Percentiles rank a stretch among this genome's conserved stretches.
Evolutionary conservation across 331 rosid genomes (phyloP).

Genomic region (Malus hybrid): DNA sequence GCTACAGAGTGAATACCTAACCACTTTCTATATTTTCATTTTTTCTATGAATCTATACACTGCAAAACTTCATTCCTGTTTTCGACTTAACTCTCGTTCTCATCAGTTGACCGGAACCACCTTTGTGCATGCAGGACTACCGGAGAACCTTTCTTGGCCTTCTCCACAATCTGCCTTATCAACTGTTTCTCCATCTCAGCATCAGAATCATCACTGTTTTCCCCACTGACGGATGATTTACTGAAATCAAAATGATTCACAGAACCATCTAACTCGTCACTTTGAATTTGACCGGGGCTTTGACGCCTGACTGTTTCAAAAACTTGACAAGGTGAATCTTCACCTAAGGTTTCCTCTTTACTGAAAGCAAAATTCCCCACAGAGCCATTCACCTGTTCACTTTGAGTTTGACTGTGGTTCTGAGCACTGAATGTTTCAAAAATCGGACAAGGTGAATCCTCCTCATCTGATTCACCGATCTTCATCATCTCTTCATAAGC

Average conservation of each 20-base stretch:
- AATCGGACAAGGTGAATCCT: slow-evolving; percentile 23
- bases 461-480: slow-evolving; percentile 37
- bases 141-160: slow-evolving; percentile 75
- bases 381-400: slow-evolving; percentile 13
- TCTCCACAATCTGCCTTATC: slow-evolving; percentile 73
- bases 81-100: slow-evolving; percentile 21
- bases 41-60: slow-evolving; percentile 5
- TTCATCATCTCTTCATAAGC: slow-evolving; percentile 43
- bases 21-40: neutral
- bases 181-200: slow-evolving; percentile 57
- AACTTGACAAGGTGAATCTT: slow-evolving; percentile 19
- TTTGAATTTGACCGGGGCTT: slow-evolving; percentile 4
- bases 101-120: slow-evolving; percentile 35
- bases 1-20: slow-evolving; percentile 1
- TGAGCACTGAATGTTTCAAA: slow-evolving; percentile 9
- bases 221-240: slow-evolving; percentile 13
- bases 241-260: neutral
- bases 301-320: slow-evolving; percentile 7
- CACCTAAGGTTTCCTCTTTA: slow-evolving; percentile 26
- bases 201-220: slow-evolving; percentile 44
- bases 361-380: neutral
- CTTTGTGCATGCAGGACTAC: slow-evolving; percentile 58
- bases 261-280: slow-evolving; percentile 11
- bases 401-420: slow-evolving; percentile 4
- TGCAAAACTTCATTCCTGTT: slow-evolving; percentile 7